Conservation (phyloP, 208 protist species). For the Trypanosoma mega region DNA sequence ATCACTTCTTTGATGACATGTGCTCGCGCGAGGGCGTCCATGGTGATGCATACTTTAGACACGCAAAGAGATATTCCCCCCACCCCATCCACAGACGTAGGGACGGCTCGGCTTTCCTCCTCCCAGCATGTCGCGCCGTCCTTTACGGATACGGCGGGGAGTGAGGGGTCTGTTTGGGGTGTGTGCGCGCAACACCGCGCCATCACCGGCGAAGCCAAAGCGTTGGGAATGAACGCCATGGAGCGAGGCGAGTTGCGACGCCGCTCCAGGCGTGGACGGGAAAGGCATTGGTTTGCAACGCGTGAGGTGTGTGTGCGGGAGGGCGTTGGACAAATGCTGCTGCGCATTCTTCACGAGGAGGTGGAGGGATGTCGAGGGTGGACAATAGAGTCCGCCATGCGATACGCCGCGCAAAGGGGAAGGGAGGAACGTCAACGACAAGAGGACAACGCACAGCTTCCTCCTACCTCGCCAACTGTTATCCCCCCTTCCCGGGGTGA, state of each 20-base stretch:
- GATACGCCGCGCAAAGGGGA: too few relatives aligned
- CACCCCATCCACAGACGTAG: too few relatives aligned
- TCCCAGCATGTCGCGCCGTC: too few relatives aligned
- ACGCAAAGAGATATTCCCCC: background rate
- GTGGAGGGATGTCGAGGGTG: slow-evolving; percentile 17
- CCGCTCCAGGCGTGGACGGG: background rate
- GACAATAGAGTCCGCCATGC: background rate
- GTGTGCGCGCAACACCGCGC: background rate
- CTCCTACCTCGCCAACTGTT: too few relatives aligned
- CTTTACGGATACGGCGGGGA: too few relatives aligned
- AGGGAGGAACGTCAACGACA: too few relatives aligned
- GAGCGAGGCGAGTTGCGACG: slow-evolving; percentile 25
- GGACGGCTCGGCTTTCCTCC: too few relatives aligned
- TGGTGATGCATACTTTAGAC: background rate
- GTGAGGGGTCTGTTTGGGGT: too few relatives aligned
- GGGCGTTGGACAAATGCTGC: background rate
- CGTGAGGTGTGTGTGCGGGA: background rate
- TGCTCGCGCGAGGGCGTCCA: background rate
- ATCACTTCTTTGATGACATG: background rate
- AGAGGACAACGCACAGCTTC: too few relatives aligned
- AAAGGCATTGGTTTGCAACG: background rate
- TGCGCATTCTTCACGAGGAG: slow-evolving; percentile 14
- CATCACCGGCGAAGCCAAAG: slow-evolving; percentile 16
- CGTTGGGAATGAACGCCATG: slow-evolving; percentile 14
- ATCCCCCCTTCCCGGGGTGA: too few relatives aligned